Base-by-base conservation (phyloP, 2,329 filamentous ascomycete species). In the Fusarium sterilihyphosum region DNA sequence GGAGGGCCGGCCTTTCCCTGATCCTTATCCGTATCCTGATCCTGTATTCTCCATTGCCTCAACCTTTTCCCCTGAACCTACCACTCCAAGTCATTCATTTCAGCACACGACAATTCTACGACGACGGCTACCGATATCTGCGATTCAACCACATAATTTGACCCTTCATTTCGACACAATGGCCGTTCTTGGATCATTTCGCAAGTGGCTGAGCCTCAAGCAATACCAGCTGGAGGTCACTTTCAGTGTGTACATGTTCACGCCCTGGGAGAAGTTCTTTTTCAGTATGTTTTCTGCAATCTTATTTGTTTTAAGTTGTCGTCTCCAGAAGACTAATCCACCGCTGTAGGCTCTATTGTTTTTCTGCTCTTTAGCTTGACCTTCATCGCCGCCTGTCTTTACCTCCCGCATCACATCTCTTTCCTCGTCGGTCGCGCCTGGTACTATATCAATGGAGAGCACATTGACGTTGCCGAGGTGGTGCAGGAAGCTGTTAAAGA, bases 201-300 rank as follows among this genome's bases (percentile, higher is more conserved):
- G 94, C 75, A 92, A 92, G 83, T 98, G 95, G 94, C 88, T 98
- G 77, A 92, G 95, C 84, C 90, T 95, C 84, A 99, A 99, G 89
- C 92, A 95, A 82, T 98, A 98, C 87, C 96, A 98, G 87, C 95
- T 98, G 82, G 96, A 99, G 86, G 96, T 98, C 82, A 98, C 96
- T 18, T 96, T 97, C 84, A 93, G 93, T 70, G 90, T 98, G 33
- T 98, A 99, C 88, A 98, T 99, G 93, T 92, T 98, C 78, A 98
- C 95, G 43, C 93, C 95, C 3, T 95, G 93, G 60, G 96, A 99
- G 87, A 98, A 98, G 84, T 96, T 98, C 84, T 92, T 98, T 79
- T 97, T 98, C 85, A 98, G 96, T 98, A 89, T 66, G 94, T 84
- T 11, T 18, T 26, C 17, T 47, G 31, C 57, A 49, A 38, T 29